Evolutionary conservation across 495 filamentous ascomycete species (phyloP), one percentile per base, ranked within the genome.

Genomic region (Hypoxylon crocopeplum): DNA sequence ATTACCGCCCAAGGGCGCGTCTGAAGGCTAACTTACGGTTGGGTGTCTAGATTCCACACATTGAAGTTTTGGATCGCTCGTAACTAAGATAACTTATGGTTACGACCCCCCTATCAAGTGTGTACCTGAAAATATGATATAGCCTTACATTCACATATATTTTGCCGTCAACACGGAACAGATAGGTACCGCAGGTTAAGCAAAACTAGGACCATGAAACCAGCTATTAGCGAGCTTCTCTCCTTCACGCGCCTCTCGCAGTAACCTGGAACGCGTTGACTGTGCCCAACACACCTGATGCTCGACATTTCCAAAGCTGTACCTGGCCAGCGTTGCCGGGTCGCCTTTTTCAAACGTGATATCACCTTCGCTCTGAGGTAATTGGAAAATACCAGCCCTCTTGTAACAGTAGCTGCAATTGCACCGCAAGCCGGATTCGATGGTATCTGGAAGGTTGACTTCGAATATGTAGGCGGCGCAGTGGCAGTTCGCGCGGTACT

Each of bases 401-500:
- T 71, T 72, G 13, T 49, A 46, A 15, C 63, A 69, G 12, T 69
- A 62, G 3, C 40, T 66, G 44, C 66, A 69, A 38, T 52, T 47
- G 40, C 53, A 70, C 10, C 40, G 37, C 4, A 66, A 22, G 0
- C 48, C 65, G 8, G 34, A 46, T 6, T 52, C 19, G 17, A 62
- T 45, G 19, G 20, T 16, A 8, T 49, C 49, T 0, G 62, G 64
- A 3, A 55, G 24, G 6, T 32, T 20, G 16, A 71, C 32, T 20
- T 70, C 59, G 33, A 65, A 74, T 1, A 70, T 50, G 27, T 67
- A 70, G 0, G 56, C 36, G 11, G 63, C 62, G 59, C 72, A 74
- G 42, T 74, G 72, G 48, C 72, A 74, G 46, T 74, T 74, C 6
- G 48, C 66, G 17, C 52, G 62, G 25, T 67, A 64, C 3, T 37